Conservation (phyloP, 169 alveolate species). For the Cryptosporidium tyzzeri region DNA sequence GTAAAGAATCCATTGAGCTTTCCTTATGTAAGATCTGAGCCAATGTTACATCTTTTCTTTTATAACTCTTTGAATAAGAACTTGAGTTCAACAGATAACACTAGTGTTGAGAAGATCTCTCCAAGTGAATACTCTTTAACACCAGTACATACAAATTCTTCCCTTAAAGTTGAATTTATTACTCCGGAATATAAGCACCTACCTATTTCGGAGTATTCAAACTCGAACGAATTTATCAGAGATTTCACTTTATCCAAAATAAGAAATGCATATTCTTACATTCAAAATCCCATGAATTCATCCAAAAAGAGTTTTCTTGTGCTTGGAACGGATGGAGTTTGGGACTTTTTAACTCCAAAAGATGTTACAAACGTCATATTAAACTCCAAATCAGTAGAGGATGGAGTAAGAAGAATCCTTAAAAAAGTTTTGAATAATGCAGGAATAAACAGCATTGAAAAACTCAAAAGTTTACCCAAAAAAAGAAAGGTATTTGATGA, state of each 20-base stretch:
- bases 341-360: conserved; percentile 73
- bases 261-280: conserved; percentile 28
- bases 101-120: conserved; percentile 27
- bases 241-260: conserved; percentile 33
- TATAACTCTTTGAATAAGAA: conserved; percentile 15
- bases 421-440: conserved; percentile 51
- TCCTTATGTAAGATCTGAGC: conserved; percentile 67
- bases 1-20: conserved; percentile 65
- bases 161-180: conserved; percentile 7
- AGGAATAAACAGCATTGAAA: conserved; percentile 36
- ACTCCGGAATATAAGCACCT: conserved; percentile 32
- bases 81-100: conserved; percentile 15
- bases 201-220: conserved; percentile 12
- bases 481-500: conserved; percentile 73
- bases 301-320: conserved; percentile 31
- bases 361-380: conserved; percentile 22
- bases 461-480: conserved; percentile 55
- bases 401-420: conserved; percentile 16
- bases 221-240: conserved; percentile 30
- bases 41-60: conserved; percentile 58
- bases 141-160: conserved; percentile 5
- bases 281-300: not conserved
- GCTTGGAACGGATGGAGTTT: conserved; percentile 70
- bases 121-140: conserved; percentile 24
- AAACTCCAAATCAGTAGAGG: conserved; percentile 6